phyloP scores from a whole-genome alignment of 345 rosid genomes.

The Psidium friedrichsthalianum region DNA sequence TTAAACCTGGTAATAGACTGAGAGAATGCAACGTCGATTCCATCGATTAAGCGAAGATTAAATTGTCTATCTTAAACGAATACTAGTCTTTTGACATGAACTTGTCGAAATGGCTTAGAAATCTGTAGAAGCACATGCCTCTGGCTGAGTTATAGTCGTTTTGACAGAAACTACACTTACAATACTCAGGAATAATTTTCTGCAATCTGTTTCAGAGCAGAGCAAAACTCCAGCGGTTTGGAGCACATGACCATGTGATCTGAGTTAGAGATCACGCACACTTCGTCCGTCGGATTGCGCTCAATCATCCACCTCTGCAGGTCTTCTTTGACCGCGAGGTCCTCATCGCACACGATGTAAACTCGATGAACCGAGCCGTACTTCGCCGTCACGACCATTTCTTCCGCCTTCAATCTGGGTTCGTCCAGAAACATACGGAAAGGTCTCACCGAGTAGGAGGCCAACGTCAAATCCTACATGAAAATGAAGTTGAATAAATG shows the following conservation, averaged over 20 bases:
- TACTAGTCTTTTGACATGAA: neutral
- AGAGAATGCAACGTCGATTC: neutral
- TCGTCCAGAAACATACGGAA: neutral
- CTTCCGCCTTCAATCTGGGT: neutral
- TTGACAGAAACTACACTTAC: too few species aligned
- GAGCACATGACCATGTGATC: conserved; percentile 39
- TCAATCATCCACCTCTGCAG: conserved; percentile 24
- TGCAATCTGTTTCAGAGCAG: conserved; percentile 12
- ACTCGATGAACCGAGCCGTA: conserved; percentile 10
- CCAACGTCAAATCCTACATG: conserved; percentile 23
- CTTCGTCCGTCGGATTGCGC: conserved; percentile 16
- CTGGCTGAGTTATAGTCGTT: too few species aligned
- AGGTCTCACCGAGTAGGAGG: conserved; percentile 12
- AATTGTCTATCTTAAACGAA: neutral
- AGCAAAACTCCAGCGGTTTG: conserved; percentile 15
- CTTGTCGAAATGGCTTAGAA: neutral
- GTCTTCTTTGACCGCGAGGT: neutral
- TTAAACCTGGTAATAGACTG: neutral
- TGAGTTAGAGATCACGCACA: conserved; percentile 12
- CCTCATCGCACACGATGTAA: conserved; percentile 19
- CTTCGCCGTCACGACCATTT: conserved; percentile 5
- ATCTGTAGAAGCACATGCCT: neutral
- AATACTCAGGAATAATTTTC: conserved; percentile 5
- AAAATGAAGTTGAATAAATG: neutral
- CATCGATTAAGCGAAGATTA: neutral